These are phyloP conservation scores for Dryas drummondii DNA, from an alignment of 306 rosid species.

Conservation along the genomic window DNA sequence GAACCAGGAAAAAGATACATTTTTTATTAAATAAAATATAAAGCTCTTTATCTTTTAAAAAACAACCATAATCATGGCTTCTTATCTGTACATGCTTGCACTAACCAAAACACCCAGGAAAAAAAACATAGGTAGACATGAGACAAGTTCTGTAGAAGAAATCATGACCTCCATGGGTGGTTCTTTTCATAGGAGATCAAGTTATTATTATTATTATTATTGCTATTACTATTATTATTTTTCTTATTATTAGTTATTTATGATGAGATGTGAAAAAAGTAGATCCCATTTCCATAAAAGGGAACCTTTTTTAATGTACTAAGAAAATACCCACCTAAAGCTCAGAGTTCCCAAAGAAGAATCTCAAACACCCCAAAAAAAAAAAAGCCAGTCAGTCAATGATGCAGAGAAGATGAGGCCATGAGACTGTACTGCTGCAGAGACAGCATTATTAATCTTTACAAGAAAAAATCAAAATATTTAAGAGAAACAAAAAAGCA, in stretches of 20 bases:
- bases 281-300: conserved; percentile 83
- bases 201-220: conserved; percentile 21
- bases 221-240: conserved; percentile 21
- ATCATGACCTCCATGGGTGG: conserved; percentile 66
- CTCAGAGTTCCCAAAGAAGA: conserved; percentile 79
- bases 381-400: conserved; percentile 57
- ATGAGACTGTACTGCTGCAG: conserved; percentile 48
- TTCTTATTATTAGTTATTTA: conserved; percentile 27
- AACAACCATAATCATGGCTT: conserved; percentile 52
- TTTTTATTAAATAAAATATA: conserved; percentile 3
- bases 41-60: conserved; percentile 19
- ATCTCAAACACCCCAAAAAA: conserved; percentile 50
- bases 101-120: conserved; percentile 51
- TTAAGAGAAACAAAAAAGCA: neutral
- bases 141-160: conserved; percentile 72
- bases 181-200: conserved; percentile 40
- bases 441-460: conserved; percentile 66
- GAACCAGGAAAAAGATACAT: conserved; percentile 13
- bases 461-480: conserved; percentile 32
- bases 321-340: conserved; percentile 82
- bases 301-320: conserved; percentile 70
- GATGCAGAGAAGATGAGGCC: conserved; percentile 71
- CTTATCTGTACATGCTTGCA: conserved; percentile 54
- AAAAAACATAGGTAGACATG: conserved; percentile 43
- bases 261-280: conserved; percentile 73